Base-by-base conservation (phyloP, 306 rosid genomes). In the Delonix regia region DNA sequence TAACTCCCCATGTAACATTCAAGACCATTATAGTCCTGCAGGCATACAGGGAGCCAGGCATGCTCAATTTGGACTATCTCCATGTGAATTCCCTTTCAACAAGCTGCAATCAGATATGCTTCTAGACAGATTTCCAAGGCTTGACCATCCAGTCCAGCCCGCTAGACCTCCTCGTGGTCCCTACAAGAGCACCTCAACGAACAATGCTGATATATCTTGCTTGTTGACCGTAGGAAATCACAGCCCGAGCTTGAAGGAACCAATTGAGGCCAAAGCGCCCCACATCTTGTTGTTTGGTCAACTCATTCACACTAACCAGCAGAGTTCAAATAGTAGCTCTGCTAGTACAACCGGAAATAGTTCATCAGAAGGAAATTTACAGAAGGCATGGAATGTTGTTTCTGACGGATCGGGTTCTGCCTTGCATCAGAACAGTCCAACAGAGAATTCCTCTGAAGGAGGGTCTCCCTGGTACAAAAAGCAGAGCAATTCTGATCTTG, bases 1-100 rank as follows among this genome's bases (percentile, higher is more conserved):
- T 68, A 85, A 82, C 84, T 62, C 90, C 72, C 78, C 91, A 4
- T 75, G 78, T 73, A 80, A 82, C 71, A 62, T 91, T 74, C 81
- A 86, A 67, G 84, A 85, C 69, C 75, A 18, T 38, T 38, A 71
- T 41, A 83, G 81, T 83, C 82, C 90, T 74, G 87, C 93, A 83
- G 88, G 98, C 97, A 90, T 96, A 87, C 98, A 96, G 99, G 99
- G 97, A 96, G 97, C 98, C 99, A 96, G 99, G 99, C 99, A 96
- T 87, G 86, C 90, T 88, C 98, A 85, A 84, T 84, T 87, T 78
- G 95, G 89, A 84, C 85, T 80, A 81, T 81, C 93, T 80, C 83
- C 92, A 38, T 77, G 85, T n/a, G 89, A 90, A 81, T 77, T 90
- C 77, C 94, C 81, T 71, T 74, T 81, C 81, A 84, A 75, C 86